phyloP scores from a whole-genome alignment of 1,284 basidiomycete species.

The Ceratobasidium sp. region DNA sequence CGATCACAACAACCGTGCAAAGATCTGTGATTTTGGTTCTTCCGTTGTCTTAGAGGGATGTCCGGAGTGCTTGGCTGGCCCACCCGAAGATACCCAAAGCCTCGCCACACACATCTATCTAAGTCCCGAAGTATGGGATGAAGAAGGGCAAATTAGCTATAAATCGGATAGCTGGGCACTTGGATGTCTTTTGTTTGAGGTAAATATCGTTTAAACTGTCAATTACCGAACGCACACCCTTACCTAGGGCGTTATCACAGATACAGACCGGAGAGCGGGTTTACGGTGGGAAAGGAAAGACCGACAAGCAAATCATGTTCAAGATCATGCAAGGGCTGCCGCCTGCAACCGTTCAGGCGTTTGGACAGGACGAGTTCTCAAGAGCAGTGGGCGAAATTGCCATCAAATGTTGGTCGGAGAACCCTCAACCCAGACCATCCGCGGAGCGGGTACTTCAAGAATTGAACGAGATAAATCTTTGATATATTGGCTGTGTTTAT shows the following conservation, averaged over 20 bases:
- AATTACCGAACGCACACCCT: too few relatives aligned
- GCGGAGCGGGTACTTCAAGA: not conserved
- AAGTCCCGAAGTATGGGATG: constrained; percentile 3
- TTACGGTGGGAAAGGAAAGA: not conserved
- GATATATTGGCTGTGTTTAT: too few relatives aligned
- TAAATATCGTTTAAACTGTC: not conserved
- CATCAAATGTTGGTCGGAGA: not conserved
- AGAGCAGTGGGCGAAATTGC: not conserved
- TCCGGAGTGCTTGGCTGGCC: not conserved
- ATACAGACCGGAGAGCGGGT: not conserved
- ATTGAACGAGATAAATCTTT: too few relatives aligned
- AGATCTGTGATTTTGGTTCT: constrained; percentile 13
- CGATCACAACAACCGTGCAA: not conserved
- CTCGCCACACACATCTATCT: constrained; percentile 5
- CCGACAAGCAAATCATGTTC: not conserved
- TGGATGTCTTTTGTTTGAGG: constrained; percentile 6
- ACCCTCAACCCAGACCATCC: not conserved
- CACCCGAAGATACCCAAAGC: not conserved
- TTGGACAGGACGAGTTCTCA: not conserved
- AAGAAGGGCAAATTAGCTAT: constrained; percentile 2
- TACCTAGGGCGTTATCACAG: not conserved
- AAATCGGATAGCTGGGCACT: constrained; percentile 17
- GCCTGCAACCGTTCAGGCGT: not conserved
- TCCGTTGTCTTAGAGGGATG: not conserved
- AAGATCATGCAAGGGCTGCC: not conserved